These are phyloP conservation scores for Scutellaria galericulata DNA, from an alignment of 257 asterid species.

Conservation along the genomic window DNA sequence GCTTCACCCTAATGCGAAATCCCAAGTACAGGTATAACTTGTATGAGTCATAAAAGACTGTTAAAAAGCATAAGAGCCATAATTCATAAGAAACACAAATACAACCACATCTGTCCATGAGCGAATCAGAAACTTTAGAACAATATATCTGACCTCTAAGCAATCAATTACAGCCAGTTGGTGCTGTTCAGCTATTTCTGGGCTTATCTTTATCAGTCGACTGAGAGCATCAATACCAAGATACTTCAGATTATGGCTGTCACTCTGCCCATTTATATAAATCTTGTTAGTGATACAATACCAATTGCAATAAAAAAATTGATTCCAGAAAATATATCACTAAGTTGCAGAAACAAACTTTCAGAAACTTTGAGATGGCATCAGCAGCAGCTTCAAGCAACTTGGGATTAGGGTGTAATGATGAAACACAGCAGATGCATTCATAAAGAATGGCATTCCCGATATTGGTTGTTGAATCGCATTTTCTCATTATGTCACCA, in stretches of 20 bases:
- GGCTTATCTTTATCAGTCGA: conserved; percentile 88
- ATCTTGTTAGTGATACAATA: conserved; percentile 25
- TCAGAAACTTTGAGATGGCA: conserved; percentile 82
- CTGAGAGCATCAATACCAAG: conserved; percentile 99
- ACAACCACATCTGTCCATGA: conserved; percentile 6
- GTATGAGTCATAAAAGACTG: conserved; percentile 13
- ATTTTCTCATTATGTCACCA: conserved; percentile 84
- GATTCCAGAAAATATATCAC: conserved; percentile 12
- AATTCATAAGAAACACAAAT: conserved; percentile 25
- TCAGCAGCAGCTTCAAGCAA: conserved; percentile 90
- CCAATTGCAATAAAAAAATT: conserved; percentile 14
- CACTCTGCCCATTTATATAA: conserved; percentile 70
- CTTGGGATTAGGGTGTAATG: conserved; percentile 86
- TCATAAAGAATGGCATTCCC: conserved; percentile 95
- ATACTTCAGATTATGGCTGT: conserved; percentile 96
- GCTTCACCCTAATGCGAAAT: neutral
- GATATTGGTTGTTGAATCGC: conserved; percentile 82
- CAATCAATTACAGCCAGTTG: conserved; percentile 98
- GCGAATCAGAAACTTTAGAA: conserved; percentile 24
- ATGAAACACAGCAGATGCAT: conserved; percentile 89
- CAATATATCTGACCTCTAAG: conserved; percentile 73
- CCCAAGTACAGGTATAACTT: conserved; percentile 2
- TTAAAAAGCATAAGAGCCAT: neutral
- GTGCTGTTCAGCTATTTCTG: conserved; percentile 96
- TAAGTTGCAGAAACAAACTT: conserved; percentile 54